phyloP scores from a whole-genome alignment of 305 asterid species.

The Salvia sclarea region DNA sequence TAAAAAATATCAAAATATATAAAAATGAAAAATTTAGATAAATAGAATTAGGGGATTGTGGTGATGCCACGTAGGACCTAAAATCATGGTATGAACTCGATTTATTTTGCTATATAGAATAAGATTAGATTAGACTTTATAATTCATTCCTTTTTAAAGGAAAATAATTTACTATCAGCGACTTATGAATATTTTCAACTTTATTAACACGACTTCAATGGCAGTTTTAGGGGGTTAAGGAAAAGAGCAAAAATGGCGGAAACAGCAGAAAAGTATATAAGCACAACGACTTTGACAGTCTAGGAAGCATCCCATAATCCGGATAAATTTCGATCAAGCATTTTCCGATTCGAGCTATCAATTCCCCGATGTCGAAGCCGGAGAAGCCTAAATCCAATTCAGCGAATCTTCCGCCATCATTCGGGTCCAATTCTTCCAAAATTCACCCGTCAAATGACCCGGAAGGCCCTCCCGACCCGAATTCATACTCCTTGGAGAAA shows the following conservation, averaged over 20 bases:
- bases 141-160: too few relatives aligned
- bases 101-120: too few relatives aligned
- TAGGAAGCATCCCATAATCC: slow-evolving; percentile 5
- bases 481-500: slow-evolving; percentile 85
- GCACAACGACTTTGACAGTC: background rate
- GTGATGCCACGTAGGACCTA: too few relatives aligned
- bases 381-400: slow-evolving; percentile 55
- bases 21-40: too few relatives aligned
- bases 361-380: slow-evolving; percentile 53
- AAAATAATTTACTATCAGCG: too few relatives aligned
- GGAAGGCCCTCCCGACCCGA: slow-evolving; percentile 58
- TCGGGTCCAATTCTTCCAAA: slow-evolving; percentile 59
- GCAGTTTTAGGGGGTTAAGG: slow-evolving; percentile 26
- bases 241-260: slow-evolving; percentile 41
- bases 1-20: too few relatives aligned
- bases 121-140: too few relatives aligned
- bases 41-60: too few relatives aligned
- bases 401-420: slow-evolving; percentile 43
- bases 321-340: slow-evolving; percentile 7
- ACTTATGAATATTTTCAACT: background rate
- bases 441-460: slow-evolving; percentile 58
- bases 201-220: slow-evolving; percentile 16
- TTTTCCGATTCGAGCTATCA: slow-evolving; percentile 20
- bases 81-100: too few relatives aligned
- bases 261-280: slow-evolving; percentile 15